Conservation (phyloP, 179 eudicot species). For the Camellia oleifera region DNA sequence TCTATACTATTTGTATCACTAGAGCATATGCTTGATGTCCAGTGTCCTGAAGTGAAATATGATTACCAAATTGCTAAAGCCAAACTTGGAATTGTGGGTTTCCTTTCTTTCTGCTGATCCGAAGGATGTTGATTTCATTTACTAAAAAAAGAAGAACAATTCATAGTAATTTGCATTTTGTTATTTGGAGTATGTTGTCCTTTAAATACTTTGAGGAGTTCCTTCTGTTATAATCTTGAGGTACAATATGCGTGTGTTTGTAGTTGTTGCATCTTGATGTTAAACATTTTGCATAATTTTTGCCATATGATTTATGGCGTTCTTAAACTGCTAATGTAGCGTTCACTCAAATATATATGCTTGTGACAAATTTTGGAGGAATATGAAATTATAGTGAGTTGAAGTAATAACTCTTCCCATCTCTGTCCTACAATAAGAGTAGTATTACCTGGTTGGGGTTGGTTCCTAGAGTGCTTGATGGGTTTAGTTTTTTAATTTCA, state of each 20-base stretch:
- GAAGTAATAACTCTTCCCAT: neutral
- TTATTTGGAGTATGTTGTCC: too few species aligned
- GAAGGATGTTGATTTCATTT: neutral
- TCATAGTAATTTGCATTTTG: neutral
- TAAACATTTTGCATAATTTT: neutral
- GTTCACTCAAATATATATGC: neutral
- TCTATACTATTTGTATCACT: neutral
- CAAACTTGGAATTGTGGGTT: neutral
- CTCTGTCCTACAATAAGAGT: neutral
- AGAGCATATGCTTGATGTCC: neutral
- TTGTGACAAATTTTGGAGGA: neutral
- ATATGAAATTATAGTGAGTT: neutral
- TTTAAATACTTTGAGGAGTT: neutral
- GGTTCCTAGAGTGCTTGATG: neutral
- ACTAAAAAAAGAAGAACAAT: neutral
- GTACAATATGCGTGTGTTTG: neutral
- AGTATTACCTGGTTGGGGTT: neutral
- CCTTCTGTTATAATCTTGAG: neutral
- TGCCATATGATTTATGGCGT: neutral
- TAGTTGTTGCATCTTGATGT: neutral
- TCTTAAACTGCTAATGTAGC: neutral
- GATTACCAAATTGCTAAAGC: neutral
- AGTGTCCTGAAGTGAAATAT: neutral
- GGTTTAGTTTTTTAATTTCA: neutral
- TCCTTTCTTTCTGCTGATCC: neutral